These are phyloP conservation scores for Acidomyces sp. DNA, from an alignment of 495 filamentous ascomycete genomes.

Conservation along the genomic window DNA sequence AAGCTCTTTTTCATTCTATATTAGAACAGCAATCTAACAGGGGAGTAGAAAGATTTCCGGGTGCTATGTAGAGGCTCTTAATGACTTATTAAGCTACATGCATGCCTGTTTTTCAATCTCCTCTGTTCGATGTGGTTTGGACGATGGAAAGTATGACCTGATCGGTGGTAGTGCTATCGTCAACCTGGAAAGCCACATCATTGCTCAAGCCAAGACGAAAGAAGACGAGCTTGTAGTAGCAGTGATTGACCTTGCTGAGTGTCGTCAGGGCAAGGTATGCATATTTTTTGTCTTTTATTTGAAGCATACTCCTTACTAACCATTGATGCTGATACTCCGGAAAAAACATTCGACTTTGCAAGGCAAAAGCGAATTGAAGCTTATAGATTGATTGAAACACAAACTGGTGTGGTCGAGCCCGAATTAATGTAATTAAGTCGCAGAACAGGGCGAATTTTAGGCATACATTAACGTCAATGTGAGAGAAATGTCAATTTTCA, in stretches of 20 bases:
- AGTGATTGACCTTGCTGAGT: conserved; percentile 34
- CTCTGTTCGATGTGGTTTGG: conserved; percentile 33
- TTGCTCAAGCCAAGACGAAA: conserved; percentile 33
- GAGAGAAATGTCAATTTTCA: too few relatives aligned
- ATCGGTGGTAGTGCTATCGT: conserved; percentile 40
- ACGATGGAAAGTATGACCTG: conserved; percentile 35
- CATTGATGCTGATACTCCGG: too few relatives aligned
- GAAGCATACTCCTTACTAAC: too few relatives aligned
- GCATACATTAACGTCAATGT: too few relatives aligned
- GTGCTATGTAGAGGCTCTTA: too few relatives aligned
- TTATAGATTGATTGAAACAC: conserved; percentile 31
- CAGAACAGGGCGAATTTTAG: too few relatives aligned
- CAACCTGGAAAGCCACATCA: conserved; percentile 35
- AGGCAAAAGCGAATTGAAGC: conserved; percentile 36
- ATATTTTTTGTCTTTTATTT: too few relatives aligned
- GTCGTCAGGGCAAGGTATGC: conserved; percentile 34
- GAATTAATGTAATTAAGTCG: conserved; percentile 16
- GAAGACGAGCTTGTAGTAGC: conserved; percentile 37
- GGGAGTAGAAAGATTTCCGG: too few relatives aligned
- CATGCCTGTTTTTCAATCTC: conserved; percentile 37
- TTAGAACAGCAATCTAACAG: conserved; percentile 34
- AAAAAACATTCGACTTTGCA: conserved; percentile 36
- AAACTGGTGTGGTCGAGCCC: conserved; percentile 37
- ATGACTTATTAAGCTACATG: conserved; percentile 33
- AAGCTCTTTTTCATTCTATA: conserved; percentile 35